A percentile compares a stretch with the other conserved stretches of the same genome.
Conservation (phyloP, 1,284 basidiomycete species). For the Apiotrichum akiyoshidainum region DNA sequence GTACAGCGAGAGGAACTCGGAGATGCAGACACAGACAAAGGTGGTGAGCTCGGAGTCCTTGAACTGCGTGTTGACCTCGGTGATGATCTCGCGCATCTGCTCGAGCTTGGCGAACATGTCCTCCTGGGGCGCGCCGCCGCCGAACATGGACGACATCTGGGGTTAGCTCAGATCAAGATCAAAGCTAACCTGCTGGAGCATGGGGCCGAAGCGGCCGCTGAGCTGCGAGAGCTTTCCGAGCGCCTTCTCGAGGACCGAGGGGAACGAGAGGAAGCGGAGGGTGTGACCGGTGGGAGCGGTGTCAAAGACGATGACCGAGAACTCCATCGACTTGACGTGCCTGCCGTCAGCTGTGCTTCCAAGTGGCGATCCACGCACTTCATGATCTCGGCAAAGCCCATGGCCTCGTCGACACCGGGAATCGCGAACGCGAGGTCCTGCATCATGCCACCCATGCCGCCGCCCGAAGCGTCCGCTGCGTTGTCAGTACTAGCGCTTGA, state of each 20-base stretch:
- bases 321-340: slow-evolving; percentile 99
- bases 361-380: slow-evolving; percentile 61
- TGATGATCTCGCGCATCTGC: slow-evolving; percentile 93
- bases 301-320: slow-evolving; percentile 98
- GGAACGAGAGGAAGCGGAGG: slow-evolving; percentile 96
- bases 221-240: slow-evolving; percentile 89
- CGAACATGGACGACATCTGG: slow-evolving; percentile 92
- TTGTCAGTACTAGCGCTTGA: too few species aligned
- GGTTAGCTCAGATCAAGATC: not conserved
- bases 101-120: slow-evolving; percentile 99
- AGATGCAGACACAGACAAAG: slow-evolving; percentile 97
- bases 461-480: slow-evolving; percentile 74
- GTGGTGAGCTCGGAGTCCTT: slow-evolving; percentile 98
- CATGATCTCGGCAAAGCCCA: slow-evolving; percentile 99
- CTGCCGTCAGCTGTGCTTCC: slow-evolving; percentile 51
- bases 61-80: slow-evolving; percentile 98
- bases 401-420: slow-evolving; percentile 97
- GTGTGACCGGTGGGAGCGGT: slow-evolving; percentile 99
- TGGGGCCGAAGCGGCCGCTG: slow-evolving; percentile 89
- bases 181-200: slow-evolving; percentile 76
- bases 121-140: slow-evolving; percentile 71
- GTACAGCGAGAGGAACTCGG: slow-evolving; percentile 95
- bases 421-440: slow-evolving; percentile 99
- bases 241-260: slow-evolving; percentile 94
- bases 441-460: slow-evolving; percentile 99